Conservation (phyloP, 2,329 filamentous ascomycete genomes). For the Scedosporium boydii region DNA sequence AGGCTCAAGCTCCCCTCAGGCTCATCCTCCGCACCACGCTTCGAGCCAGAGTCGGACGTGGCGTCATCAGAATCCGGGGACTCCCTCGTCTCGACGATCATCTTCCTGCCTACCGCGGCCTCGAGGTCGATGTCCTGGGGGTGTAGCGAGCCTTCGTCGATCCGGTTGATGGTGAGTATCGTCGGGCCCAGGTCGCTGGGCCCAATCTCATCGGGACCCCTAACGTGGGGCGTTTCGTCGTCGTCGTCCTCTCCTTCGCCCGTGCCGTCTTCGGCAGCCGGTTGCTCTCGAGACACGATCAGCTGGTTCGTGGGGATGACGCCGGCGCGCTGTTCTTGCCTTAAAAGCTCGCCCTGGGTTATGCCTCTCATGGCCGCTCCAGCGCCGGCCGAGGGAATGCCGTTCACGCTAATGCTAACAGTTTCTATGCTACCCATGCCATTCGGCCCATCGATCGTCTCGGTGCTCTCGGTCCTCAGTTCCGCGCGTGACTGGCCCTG, state of each 20-base stretch:
- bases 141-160: too few species aligned
- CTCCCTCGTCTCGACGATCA: slow-evolving; percentile 18
- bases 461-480: slow-evolving; percentile 63
- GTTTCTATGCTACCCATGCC: slow-evolving; percentile 73
- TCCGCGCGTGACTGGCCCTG: slow-evolving; percentile 40
- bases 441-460: slow-evolving; percentile 74
- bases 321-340: slow-evolving; percentile 79
- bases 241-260: slow-evolving; percentile 23
- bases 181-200: slow-evolving; percentile 72
- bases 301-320: slow-evolving; percentile 49
- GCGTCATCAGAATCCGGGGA: slow-evolving; percentile 7
- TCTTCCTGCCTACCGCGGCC: slow-evolving; percentile 33
- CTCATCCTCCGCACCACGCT: slow-evolving; percentile 45
- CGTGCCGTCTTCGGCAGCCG: slow-evolving; percentile 17
- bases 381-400: slow-evolving; percentile 41
- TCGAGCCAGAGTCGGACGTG: slow-evolving; percentile 29
- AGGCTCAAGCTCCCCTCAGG: slow-evolving; percentile 24
- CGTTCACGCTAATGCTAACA: slow-evolving; percentile 66
- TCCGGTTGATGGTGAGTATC: too few species aligned
- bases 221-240: slow-evolving; percentile 65
- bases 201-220: slow-evolving; percentile 77
- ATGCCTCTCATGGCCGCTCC: slow-evolving; percentile 42
- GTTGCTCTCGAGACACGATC: slow-evolving; percentile 1
- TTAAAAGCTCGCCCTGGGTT: slow-evolving; percentile 73
- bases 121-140: too few species aligned